These are phyloP conservation scores for Carpinus viminea DNA, from an alignment of 306 rosid species.

Conservation along the genomic window DNA sequence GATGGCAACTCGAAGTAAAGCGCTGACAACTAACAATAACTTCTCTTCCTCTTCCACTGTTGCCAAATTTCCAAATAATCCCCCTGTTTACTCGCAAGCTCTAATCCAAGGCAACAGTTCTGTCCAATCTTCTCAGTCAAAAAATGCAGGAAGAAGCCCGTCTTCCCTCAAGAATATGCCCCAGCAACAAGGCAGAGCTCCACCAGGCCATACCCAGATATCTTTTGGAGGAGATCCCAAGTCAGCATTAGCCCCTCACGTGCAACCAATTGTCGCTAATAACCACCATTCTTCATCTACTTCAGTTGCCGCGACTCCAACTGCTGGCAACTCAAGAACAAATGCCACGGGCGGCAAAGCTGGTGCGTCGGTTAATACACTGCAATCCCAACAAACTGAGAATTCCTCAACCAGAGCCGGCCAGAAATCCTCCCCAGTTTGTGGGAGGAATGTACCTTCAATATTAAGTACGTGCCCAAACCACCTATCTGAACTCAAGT, in stretches of 20 bases:
- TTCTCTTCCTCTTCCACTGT: conserved; percentile 20
- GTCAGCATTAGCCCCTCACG: conserved; percentile 35
- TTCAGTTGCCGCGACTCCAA: conserved; percentile 26
- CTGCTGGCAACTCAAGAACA: conserved; percentile 30
- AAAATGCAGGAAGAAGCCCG: conserved; percentile 36
- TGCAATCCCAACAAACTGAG: conserved; percentile 39
- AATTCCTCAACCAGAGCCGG: conserved; percentile 38
- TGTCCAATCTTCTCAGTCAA: conserved; percentile 44
- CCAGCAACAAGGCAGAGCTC: conserved; percentile 52
- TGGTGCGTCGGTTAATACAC: conserved; percentile 32
- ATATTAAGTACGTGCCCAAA: conserved; percentile 46
- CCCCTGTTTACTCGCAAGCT: conserved; percentile 45
- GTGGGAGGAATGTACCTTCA: conserved; percentile 59
- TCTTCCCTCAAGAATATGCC: conserved; percentile 28
- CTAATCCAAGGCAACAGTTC: conserved; percentile 39
- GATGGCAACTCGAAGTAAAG: conserved; percentile 20
- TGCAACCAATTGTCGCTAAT: conserved; percentile 35
- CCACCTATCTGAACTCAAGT: conserved; percentile 58
- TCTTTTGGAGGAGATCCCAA: conserved; percentile 60
- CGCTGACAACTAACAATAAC: conserved; percentile 23
- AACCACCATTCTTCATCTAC: conserved; percentile 29
- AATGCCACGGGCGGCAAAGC: conserved; percentile 31
- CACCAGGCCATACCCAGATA: conserved; percentile 59
- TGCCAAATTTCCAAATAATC: conserved; percentile 40
- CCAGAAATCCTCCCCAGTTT: conserved; percentile 49